Conservation (phyloP, 2,329 filamentous ascomycete genomes). For the Dactylellina haptotyla region DNA sequence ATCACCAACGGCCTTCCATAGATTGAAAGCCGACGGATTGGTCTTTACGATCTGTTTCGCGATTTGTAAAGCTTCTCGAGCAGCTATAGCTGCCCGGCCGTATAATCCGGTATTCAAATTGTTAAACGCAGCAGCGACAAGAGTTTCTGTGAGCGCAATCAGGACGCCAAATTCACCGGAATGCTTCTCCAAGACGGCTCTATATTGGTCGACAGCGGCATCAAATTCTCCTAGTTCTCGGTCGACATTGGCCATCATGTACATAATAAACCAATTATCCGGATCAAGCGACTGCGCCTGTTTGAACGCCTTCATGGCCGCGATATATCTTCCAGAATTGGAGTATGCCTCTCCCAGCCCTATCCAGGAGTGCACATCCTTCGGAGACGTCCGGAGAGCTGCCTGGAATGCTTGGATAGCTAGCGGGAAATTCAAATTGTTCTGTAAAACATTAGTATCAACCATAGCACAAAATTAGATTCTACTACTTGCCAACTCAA, state of each 20-base stretch:
- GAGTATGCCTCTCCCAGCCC: constrained; percentile 98
- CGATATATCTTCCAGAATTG: constrained; percentile 89
- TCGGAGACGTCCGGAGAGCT: constrained; percentile 81
- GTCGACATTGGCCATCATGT: constrained; percentile 95
- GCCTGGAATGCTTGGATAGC: constrained; percentile 92
- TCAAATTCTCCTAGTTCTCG: constrained; percentile 91
- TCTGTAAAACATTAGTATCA: constrained; percentile 49
- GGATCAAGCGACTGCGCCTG: constrained; percentile 82
- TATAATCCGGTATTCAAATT: constrained; percentile 85
- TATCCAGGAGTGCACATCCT: constrained; percentile 95
- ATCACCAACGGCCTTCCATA: constrained; percentile 93
- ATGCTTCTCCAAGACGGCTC: constrained; percentile 74
- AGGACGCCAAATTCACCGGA: constrained; percentile 84
- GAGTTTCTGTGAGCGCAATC: constrained; percentile 86
- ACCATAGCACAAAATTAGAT: not conserved
- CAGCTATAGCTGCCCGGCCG: constrained; percentile 79
- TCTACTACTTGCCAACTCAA: constrained; percentile 67
- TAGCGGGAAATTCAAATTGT: constrained; percentile 70
- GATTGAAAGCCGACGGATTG: constrained; percentile 81
- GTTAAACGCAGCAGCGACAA: constrained; percentile 81
- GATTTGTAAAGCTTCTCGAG: constrained; percentile 74
- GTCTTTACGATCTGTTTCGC: constrained; percentile 71
- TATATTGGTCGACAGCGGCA: constrained; percentile 80
- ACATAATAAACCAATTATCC: constrained; percentile 93
- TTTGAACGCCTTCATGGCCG: constrained; percentile 89